Evolutionary conservation across 257 asterid species (phyloP), one percentile per base, ranked within the genome.

Genomic region (Rubia yunnanensis): DNA sequence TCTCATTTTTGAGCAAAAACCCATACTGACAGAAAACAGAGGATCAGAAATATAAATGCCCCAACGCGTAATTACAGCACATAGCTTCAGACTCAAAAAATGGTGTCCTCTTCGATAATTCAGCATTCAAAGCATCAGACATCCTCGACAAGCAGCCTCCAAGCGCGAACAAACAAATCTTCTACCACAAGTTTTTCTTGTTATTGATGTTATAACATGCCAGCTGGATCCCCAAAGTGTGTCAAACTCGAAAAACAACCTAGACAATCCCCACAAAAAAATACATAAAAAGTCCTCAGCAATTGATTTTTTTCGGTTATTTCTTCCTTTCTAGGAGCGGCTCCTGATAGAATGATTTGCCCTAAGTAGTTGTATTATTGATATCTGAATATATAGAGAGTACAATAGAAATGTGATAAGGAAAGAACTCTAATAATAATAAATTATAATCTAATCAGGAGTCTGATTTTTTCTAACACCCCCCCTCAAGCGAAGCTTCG

Each of bases 21-120:
- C 92, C 92, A 92, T 69, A 92, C 63, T 4, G 96, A 85, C 44
- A 92, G 71, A 70, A 89, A 80, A 44, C 92, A 87, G 15, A 92
- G 85, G 62, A 86, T 84, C 60, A 90, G 79, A 27, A 87, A 78
- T 48, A 89, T 87, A 48, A 89, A 85, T 55, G 88, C 92, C 53
- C 87, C 92, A 55, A 87, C 88, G 60, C 86, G 81, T 60, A 11
- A 92, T 80, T 31, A 92, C 76, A 78, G 87, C 95, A 96, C 98
- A 92, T 23, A 92, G 80, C 68, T 87, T 92, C 41, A 92, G 78
- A 66, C 80, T 78, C 67, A 89, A 88, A 54, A n/a, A n/a, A n/a
- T n/a, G 83, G 66, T 60, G 83, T 78, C 75, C 75, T 87, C 74
- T 78, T 85, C 1, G 91, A 84, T 68, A 87, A 69, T 56, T 79